Percentiles rank a stretch among this genome's conserved stretches.
These are phyloP conservation scores for Epichloe baconii DNA, from an alignment of 2,329 filamentous ascomycete genomes.

Conservation along the genomic window DNA sequence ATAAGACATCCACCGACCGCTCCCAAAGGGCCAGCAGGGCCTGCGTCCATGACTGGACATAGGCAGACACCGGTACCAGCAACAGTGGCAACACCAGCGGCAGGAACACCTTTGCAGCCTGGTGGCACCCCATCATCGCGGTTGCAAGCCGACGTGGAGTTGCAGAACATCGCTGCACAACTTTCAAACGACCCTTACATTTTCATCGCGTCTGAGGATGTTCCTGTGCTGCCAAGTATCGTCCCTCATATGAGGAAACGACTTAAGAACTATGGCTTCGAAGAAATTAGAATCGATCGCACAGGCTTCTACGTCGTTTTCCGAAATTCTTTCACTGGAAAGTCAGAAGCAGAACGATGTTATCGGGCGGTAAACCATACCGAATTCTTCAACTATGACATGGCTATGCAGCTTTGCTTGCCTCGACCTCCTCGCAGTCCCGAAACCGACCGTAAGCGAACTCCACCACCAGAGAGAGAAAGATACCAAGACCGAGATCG, in stretches of 20 bases:
- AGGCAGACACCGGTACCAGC: conserved; percentile 8
- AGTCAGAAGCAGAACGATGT: conserved; percentile 70
- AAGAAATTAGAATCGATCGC: conserved; percentile 70
- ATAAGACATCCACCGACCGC: conserved; percentile 60
- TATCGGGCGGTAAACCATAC: conserved; percentile 67
- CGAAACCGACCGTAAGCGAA: conserved; percentile 18
- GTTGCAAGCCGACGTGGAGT: conserved; percentile 43
- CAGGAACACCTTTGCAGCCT: conserved; percentile 17
- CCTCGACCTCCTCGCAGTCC: conserved; percentile 16
- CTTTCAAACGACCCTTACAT: conserved; percentile 77
- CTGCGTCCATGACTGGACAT: conserved; percentile 22
- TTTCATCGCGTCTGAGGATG: conserved; percentile 74
- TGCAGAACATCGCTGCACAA: conserved; percentile 50
- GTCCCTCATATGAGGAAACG: conserved; percentile 83
- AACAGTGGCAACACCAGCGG: neutral
- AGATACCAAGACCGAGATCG: neutral
- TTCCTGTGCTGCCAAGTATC: conserved; percentile 76
- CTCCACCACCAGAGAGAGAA: conserved; percentile 23
- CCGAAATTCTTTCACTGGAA: conserved; percentile 60
- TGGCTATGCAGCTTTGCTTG: conserved; percentile 70
- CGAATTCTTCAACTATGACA: conserved; percentile 78
- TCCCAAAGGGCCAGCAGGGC: conserved; percentile 67
- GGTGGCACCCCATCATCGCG: conserved; percentile 12
- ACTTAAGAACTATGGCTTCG: conserved; percentile 68
- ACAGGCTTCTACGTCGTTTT: conserved; percentile 92